Base-by-base conservation (phyloP, 164 flowering plant species). In the Umbellularia californica region DNA sequence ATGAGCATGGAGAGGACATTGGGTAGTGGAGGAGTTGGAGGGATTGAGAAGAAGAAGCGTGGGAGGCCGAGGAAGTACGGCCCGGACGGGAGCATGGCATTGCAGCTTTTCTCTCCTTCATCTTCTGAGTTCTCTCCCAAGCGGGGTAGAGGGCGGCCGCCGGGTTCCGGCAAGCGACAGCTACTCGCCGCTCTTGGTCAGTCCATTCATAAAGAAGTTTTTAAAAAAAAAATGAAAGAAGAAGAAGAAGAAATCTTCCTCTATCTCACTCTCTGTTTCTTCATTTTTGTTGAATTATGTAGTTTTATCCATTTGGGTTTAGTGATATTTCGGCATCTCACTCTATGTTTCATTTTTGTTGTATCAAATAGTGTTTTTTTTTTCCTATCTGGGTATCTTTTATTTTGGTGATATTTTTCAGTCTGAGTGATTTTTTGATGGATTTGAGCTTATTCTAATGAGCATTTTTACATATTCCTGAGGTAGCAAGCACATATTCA, bases 21-120 rank as follows among this genome's bases (percentile, higher is more conserved):
- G n/a, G 78, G 79, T 5, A 63, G 77, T 50, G 24, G 78, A 19
- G 78, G 75, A 15, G 75, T 69, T 41, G 70, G 70, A 19, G 80
- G 68, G 65, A 28, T 76, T 55, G 81, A 60, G 4, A 88, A 81
- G 81, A 90, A 89, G 86, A 90, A 84, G 72, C 85, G 94, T 77
- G 98, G 96, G 70, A 86, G 98, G 78, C 98, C 98, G 0, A 87
- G 97, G 72, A 94, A 90, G 78, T 94, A 90, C 70, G 92, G 86
- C n/a, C 77, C 90, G 0, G 94, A 90, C 23, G 94, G 90, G 17
- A 83, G 84, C 82, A 71, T 88, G 75, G 69, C 78, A 1, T 17
- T 70, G 50, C 33, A 83, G 4, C 27, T 83, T 2, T 81, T 89
- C 3, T 67, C 82, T 3, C 63, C 78, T 5, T 58, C 83, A 9